A percentile compares a stretch with the other conserved stretches of the same genome.
Conservation (phyloP, 2,329 filamentous ascomycete species). For the Teratosphaeria epicoccoides region DNA sequence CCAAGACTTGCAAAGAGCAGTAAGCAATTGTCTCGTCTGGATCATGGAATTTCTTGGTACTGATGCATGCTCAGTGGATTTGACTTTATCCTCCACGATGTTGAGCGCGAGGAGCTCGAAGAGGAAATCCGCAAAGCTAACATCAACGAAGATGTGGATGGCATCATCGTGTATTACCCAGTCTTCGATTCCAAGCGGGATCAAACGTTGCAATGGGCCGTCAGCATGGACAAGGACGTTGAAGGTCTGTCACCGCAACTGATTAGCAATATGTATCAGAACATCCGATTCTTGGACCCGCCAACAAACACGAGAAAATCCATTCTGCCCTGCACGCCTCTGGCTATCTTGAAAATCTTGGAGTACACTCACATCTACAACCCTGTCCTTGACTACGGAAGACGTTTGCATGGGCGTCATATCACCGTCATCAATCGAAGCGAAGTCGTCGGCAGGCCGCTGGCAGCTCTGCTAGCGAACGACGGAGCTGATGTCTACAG, state of each 20-base stretch:
- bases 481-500: slow-evolving; percentile 94
- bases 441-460: slow-evolving; percentile 86
- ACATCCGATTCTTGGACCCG: slow-evolving; percentile 83
- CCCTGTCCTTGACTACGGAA: slow-evolving; percentile 81
- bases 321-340: slow-evolving; percentile 86
- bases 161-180: slow-evolving; percentile 95
- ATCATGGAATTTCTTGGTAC: background rate
- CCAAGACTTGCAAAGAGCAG: slow-evolving; percentile 94
- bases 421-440: slow-evolving; percentile 95
- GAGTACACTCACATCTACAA: slow-evolving; percentile 97
- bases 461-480: slow-evolving; percentile 88
- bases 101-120: slow-evolving; percentile 81
- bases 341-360: slow-evolving; percentile 93
- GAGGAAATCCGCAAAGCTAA: slow-evolving; percentile 81
- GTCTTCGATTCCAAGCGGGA: slow-evolving; percentile 89
- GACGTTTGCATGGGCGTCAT: slow-evolving; percentile 83
- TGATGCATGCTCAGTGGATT: slow-evolving; percentile 48
- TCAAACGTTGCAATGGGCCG: slow-evolving; percentile 90
- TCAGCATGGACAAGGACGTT: slow-evolving; percentile 83
- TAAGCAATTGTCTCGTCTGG: slow-evolving; percentile 39
- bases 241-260: slow-evolving; percentile 90
- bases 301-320: slow-evolving; percentile 72
- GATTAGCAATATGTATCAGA: slow-evolving; percentile 99
- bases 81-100: slow-evolving; percentile 71
- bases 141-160: slow-evolving; percentile 63